Evolutionary conservation across 1,139 yeast genomes (phyloP), one percentile per base, ranked within the genome.

Genomic region (Yamadazyma dendronema): DNA sequence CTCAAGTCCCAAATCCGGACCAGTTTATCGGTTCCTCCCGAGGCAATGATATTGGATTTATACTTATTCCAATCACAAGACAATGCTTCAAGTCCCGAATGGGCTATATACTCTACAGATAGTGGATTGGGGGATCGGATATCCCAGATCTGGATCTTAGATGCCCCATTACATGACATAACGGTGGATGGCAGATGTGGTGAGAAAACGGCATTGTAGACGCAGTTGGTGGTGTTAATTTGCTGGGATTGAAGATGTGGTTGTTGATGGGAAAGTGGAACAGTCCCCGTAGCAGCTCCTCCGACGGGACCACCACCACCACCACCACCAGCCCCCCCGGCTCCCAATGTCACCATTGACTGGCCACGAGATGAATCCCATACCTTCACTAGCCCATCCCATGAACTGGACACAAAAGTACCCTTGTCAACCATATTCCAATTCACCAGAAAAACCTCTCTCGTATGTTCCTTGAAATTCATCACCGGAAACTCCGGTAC

Each of bases 21-120:
- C 17, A 82, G 68, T 53, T 86, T 85, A 59, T 92, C 97, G 10
- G 94, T 94, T 8, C 97, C 96, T 2, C 86, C 94, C 0, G 95
- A 79, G 3, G 96, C 96, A 8, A 92, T 66, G 0, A 87, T 76
- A 3, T 83, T 74, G 2, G 88, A 74, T 48, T 87, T 73, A 60
- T 92, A 92, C 59, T 90, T 89, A 64, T 92, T 92, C 83, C 92
- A 90, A 64, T 89, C 97, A 43, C 90, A 77, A 3, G 84, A 67
- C 33, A 92, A 69, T 6, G 87, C 74, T 56, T 92, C 97, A 38
- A 87, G 70, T 1, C 95, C 95, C 9, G 80, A 76, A 54, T 89
- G 96, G 2, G 88, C 84, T 13, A 80, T 62, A 47, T 73, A 80
- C 49, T 80, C 84, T 36, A 74, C 55, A 46, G 75, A 78, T n/a